phyloP scores from a whole-genome alignment of 192 early-diverging fungal genomes.

The Chytriomyces hyalinus region DNA sequence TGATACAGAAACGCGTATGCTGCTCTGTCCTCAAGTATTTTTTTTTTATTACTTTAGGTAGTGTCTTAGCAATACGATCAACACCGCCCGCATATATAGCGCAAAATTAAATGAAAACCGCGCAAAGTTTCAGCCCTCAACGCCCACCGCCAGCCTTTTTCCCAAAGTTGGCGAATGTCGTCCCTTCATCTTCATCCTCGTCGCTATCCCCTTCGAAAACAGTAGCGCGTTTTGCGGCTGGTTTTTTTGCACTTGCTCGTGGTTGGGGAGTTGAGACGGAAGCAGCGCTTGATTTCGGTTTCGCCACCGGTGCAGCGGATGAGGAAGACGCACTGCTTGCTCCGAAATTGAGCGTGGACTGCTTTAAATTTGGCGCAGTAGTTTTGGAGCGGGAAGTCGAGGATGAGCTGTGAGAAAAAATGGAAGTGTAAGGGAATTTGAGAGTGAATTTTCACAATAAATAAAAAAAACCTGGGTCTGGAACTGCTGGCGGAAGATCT shows the following conservation, averaged over 20 bases:
- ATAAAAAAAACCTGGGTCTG: background rate
- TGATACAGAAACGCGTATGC: no score
- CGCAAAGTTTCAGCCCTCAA: no score
- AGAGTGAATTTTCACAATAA: background rate
- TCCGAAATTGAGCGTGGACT: constrained; percentile 18
- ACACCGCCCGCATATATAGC: no score
- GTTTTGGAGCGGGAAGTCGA: background rate
- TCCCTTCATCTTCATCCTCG: constrained; percentile 17
- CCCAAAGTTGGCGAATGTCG: constrained; percentile 12
- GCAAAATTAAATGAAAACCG: no score
- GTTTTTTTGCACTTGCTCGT: background rate
- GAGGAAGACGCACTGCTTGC: background rate
- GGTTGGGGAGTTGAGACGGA: background rate
- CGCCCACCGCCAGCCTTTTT: background rate
- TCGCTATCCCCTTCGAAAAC: constrained; percentile 10
- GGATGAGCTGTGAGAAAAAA: background rate
- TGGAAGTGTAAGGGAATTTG: background rate
- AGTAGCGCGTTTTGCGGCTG: background rate
- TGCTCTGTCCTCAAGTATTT: no score
- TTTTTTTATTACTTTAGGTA: no score
- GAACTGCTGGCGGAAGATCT: background rate
- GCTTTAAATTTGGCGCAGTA: background rate
- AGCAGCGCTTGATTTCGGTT: background rate
- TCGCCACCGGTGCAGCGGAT: background rate
- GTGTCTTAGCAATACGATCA: no score